phyloP scores from a whole-genome alignment of 345 rosid species.

The Firmiana major region DNA sequence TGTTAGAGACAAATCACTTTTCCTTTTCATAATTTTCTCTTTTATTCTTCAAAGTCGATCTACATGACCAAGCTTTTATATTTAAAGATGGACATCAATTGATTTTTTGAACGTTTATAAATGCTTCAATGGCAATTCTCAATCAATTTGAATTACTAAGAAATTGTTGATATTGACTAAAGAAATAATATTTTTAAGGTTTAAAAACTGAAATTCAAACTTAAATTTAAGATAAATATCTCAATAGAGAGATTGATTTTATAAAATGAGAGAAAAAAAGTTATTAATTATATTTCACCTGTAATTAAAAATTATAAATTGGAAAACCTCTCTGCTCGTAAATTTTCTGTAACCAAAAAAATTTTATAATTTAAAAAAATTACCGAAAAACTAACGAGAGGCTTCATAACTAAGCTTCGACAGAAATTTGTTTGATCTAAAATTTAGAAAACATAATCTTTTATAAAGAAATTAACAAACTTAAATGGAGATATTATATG shows the following conservation, averaged over 20 bases:
- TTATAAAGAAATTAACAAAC: not conserved
- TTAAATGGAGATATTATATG: not conserved
- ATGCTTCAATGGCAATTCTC: not conserved
- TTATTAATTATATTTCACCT: too few relatives aligned
- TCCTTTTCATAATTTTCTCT: not conserved
- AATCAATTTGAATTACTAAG: not conserved
- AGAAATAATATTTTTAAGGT: too few relatives aligned
- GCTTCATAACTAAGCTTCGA: not conserved
- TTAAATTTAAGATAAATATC: too few relatives aligned
- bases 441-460: not conserved
- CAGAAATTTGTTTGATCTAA: not conserved
- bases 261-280: too few relatives aligned
- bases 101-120: not conserved
- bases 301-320: too few relatives aligned
- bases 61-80: not conserved
- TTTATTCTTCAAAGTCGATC: not conserved
- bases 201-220: too few relatives aligned
- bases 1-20: not conserved
- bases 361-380: too few relatives aligned
- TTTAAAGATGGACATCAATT: not conserved
- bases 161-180: not conserved
- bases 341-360: too few relatives aligned
- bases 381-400: too few relatives aligned
- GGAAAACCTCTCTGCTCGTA: too few relatives aligned
- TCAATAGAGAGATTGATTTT: too few relatives aligned